A percentile compares a stretch with the other conserved stretches of the same genome.
Evolutionary conservation across 495 filamentous ascomycete species (phyloP).

Genomic region (Penicillium canariense): DNA sequence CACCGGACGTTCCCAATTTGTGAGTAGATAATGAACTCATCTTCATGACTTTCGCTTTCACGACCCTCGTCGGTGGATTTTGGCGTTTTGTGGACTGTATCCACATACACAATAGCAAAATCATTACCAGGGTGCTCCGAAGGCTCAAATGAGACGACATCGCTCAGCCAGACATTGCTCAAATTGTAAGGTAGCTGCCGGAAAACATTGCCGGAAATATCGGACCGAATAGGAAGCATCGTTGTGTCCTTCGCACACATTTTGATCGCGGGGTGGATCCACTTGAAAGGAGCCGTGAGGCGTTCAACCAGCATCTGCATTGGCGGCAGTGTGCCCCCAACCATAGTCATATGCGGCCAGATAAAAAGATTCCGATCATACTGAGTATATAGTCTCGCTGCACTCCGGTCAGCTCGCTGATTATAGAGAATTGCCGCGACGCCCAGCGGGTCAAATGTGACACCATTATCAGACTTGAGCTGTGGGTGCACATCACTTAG

Average conservation of each 20-base stretch:
- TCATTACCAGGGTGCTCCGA: constrained; percentile 25
- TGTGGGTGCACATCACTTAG: neutral
- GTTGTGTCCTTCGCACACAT: constrained; percentile 27
- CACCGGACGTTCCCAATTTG: constrained; percentile 9
- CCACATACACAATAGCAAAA: constrained; percentile 23
- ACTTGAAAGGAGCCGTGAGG: constrained; percentile 21
- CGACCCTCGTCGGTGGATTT: neutral
- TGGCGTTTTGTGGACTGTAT: constrained; percentile 4
- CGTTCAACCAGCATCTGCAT: constrained; percentile 32
- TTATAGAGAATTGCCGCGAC: constrained; percentile 32
- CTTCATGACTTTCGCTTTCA: neutral
- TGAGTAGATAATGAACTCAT: neutral
- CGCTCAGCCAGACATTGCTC: constrained; percentile 27
- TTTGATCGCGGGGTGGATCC: constrained; percentile 26
- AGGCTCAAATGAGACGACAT: constrained; percentile 23
- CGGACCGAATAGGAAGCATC: constrained; percentile 26
- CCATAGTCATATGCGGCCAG: constrained; percentile 35
- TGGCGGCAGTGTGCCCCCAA: constrained; percentile 27
- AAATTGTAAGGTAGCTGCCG: constrained; percentile 27
- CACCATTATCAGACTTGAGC: constrained; percentile 9
- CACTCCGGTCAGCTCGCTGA: constrained; percentile 25
- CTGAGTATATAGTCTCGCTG: constrained; percentile 31
- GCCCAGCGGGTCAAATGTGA: constrained; percentile 33
- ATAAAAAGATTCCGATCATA: constrained; percentile 25
- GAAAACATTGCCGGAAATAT: constrained; percentile 27